These are phyloP conservation scores for Viola odorata DNA, from an alignment of 345 rosid genomes.

Conservation along the genomic window DNA sequence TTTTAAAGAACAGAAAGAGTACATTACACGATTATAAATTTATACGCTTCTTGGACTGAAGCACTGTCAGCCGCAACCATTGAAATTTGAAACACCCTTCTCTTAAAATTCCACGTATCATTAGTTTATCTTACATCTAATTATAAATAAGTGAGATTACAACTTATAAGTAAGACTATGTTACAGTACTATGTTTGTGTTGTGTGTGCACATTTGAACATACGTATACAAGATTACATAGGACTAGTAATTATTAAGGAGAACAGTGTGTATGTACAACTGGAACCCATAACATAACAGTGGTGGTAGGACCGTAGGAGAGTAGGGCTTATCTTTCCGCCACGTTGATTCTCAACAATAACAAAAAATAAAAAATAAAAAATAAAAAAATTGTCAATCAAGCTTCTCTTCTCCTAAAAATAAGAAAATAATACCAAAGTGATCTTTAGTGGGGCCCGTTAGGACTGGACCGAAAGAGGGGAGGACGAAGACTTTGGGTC, in stretches of 20 bases:
- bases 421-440: no score
- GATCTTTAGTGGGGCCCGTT: neutral
- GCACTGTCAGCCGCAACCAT: slow-evolving; percentile 43
- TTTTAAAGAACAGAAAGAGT: no score
- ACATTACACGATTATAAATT: no score
- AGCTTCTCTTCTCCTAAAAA: no score
- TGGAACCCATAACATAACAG: slow-evolving; percentile 21
- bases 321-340: slow-evolving; percentile 11
- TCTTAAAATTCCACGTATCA: slow-evolving; percentile 5
- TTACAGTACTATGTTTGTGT: neutral
- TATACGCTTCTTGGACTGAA: slow-evolving; percentile 19
- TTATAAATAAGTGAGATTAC: no score
- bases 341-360: slow-evolving; percentile 12
- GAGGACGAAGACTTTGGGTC: slow-evolving; percentile 12
- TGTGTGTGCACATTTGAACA: neutral
- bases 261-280: slow-evolving; percentile 17
- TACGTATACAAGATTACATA: neutral
- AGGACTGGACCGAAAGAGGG: neutral
- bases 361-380: no score
- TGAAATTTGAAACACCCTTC: slow-evolving; percentile 11
- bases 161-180: no score
- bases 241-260: no score
- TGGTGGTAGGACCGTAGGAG: no score
- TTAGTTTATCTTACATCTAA: no score
- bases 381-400: no score